Base-by-base conservation (phyloP, 441 rosid genomes). In the Viola pubescens region DNA sequence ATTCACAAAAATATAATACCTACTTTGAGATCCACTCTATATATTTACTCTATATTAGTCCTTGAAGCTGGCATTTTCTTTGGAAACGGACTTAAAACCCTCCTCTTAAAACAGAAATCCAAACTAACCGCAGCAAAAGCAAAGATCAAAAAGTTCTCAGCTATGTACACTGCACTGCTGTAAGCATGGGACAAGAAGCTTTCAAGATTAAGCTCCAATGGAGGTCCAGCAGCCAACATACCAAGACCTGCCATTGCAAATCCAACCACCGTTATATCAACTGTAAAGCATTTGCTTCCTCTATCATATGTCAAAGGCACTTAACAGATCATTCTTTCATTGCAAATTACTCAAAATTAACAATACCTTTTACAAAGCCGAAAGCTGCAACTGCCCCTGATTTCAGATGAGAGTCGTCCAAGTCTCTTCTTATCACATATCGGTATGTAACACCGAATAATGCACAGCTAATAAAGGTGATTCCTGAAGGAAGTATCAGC, bases 401-500 rank as follows among this genome's bases (percentile, higher is more conserved):
- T 64, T 92, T 92, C 0, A 89, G 85, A 66, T 85, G 94, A 64
- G 75, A 57, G 65, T 89, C 73, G 60, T 87, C 90, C 77, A 89
- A 68, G 70, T 92, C 96, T 69, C 92, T 72, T 76, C 95, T 74
- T 6, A 92, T 78, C 19, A 84, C 75, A 51, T 89, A 87, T 56
- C 94, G 87, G 58, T 77, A 92, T 44, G 97, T 89, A 50, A 92
- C 83, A 9, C 98, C 98, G 16, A 87, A 89, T 65, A 92, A 72
- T 12, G 95, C 95, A 60, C 94, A 89, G 86, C 97, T 85, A 11
- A 83, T 64, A 52, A 85, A 84, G 56, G 83, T 77, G 64, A 79
- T 56, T 16, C 77, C 86, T 0, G 78, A 39, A 26, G 97, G 86
- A 51, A 87, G 91, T 62, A 85, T 7, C 11, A 89, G 76, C 69